Base-by-base conservation (phyloP, 352 stramenopile species). In the Globisporangium splendens region DNA sequence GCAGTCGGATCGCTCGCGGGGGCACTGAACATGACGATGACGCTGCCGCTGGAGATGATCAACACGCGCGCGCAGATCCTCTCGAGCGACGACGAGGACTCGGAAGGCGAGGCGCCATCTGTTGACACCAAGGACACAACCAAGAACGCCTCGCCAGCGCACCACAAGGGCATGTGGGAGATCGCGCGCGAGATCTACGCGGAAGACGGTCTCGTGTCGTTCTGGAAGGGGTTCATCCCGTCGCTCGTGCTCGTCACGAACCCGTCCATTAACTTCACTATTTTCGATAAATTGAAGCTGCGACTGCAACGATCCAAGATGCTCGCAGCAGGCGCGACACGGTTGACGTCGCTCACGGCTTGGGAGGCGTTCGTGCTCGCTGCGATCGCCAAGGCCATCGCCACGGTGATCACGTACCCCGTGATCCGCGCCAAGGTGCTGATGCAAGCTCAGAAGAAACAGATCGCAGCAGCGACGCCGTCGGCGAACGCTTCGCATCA, bases 161-260 rank as follows among this genome's bases (percentile, higher is more conserved):
- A 54, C 14, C 61, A 63, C 54, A 78, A 77, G 64, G 74, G 69
- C 54, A 86, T 83, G 63, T 72, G 63, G 57, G 67, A 68, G 14
- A 59, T 90, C 35, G 59, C 59, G 46, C 71, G 70, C 49, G 76
- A 83, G 58, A 88, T 93, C 48, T 91, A 89, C 63, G 73, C 70
- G 18, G 80, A 91, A 50, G 66, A 89, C 53, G 83, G 83, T 7
- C 56, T 91, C 14, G 56, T 75, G 41, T 85, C 86, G 13, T 93
- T 96, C 63, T 96, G 87, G 87, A 90, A 93, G 43, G 87, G 87
- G n/a, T 91, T 89, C 55, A 65, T 95, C 20, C 86, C 87, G 50
- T 93, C 86, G n/a, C 68, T 96, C 28, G 77, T 96, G 59, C 78
- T 96, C 50, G 86, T 91, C 20, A 91, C 72, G 66, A 96, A 96